These are phyloP conservation scores for Boletus patriciae DNA, from an alignment of 768 basidiomycete genomes.

Conservation along the genomic window DNA sequence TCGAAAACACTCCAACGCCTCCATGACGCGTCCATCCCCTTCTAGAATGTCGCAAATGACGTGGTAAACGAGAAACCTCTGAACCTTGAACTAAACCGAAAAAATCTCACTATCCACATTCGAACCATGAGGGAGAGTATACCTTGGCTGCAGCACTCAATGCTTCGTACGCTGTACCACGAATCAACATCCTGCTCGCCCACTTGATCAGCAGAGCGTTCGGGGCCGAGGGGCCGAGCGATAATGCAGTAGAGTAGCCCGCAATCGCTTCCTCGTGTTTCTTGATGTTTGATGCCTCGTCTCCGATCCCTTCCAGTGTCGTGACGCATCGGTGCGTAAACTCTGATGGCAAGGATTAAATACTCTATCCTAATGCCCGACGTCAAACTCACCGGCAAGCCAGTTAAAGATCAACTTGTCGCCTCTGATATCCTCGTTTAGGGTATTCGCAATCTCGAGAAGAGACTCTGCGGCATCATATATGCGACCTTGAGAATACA, in stretches of 20 bases:
- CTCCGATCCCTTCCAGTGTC: not conserved
- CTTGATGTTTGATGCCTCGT: not conserved
- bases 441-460: too few species aligned
- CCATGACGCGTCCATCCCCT: not conserved
- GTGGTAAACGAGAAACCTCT: too few species aligned
- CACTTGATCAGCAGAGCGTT: not conserved
- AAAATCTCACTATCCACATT: too few species aligned
- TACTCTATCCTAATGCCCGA: accelerated
- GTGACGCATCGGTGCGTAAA: not conserved
- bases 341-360: not conserved
- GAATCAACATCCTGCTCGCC: not conserved
- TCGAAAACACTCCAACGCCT: not conserved
- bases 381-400: not conserved
- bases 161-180: not conserved
- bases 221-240: not conserved
- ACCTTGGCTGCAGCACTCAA: not conserved
- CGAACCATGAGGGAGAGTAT: not conserved
- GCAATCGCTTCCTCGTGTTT: not conserved
- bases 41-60: not conserved
- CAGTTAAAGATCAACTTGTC: too few species aligned
- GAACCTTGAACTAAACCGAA: not conserved
- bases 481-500: too few species aligned
- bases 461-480: too few species aligned
- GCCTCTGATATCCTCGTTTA: too few species aligned
- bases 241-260: not conserved